Evolutionary conservation across 352 stramenopile genomes (phyloP), one percentile per base, ranked within the genome.

Genomic region (Peronospora farinosa): DNA sequence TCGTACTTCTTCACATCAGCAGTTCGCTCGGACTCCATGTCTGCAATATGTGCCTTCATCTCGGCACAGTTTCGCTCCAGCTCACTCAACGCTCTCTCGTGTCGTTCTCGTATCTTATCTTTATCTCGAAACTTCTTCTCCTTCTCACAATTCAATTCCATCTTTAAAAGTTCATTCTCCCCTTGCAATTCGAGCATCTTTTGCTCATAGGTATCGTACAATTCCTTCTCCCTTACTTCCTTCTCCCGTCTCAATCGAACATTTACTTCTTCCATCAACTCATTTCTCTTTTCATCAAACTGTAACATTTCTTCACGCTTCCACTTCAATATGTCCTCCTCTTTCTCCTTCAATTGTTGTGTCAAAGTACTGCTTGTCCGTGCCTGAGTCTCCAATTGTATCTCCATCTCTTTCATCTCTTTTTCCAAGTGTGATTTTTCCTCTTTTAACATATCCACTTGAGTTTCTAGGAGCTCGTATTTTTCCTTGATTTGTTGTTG

Each of bases 321-420:
- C 45, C 30, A 41, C 13, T 37, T 46, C 2, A 0, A 21, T 3
- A 9, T 15, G 13, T 64, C 54, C 16, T 68, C 47, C 5, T 62
- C 57, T 16, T 56, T 69, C 32, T 69, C 60, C 9, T 54, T 9
- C 38, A 69, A 30, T 19, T 69, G 55, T 21, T 65, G 56, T 38
- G 65, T 54, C 21, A 69, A 51, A 36, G 65, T 65, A 9, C 41
- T 59, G 8, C 33, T 56, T 12, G 60, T 69, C 41, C 62, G 56
- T 15, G 43, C 60, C 59, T 69, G 40, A 21, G 51, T 15, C 8
- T 32, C 56, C 40, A 65, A 16, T 13, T 65, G 54, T 2, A 12
- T 37, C 16, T 58, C 27, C n/a, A 60, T 0, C 5, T 51, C 16
- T 5, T 7, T 19, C n/a, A 40, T 60, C 21, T 67, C 39, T 36